Evolutionary conservation across 2,329 filamentous ascomycete species (phyloP), one percentile per base, ranked within the genome.

Genomic region (Scytalidium lignicola): DNA sequence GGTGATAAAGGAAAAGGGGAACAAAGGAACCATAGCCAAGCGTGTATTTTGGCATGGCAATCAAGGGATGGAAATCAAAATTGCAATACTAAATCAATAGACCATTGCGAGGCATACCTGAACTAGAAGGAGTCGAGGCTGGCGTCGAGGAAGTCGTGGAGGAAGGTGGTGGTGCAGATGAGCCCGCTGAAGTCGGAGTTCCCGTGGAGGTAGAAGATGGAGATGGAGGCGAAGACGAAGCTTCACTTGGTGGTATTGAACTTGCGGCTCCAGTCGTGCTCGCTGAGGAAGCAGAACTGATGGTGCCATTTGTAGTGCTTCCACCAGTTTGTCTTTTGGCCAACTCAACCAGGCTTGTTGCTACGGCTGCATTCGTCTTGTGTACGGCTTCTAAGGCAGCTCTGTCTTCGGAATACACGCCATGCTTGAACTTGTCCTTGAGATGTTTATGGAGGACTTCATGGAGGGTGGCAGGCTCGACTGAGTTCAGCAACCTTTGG

Each of bases 391-490:
- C 79, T 48, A 86, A 73, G 21, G 83, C 83, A 10, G 75, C 72
- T 56, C 74, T 75, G 60, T 86, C 84, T 54, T 81, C 79, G 54
- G 79, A 74, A 64, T 83, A 87, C 49, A 88, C 75, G 51, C 85
- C 85, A 61, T 87, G 78, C 62, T 82, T 77, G 67, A 83, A 88
- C 61, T 80, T 79, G 43, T 76, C 74, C 42, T 79, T 76, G 47
- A 83, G 72, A 58, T 83, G 76, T 53, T 75, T 71, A 64, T 87
- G 82, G 26, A 90, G 73, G 47, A 86, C 78, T 43, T 78, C 76
- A 64, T 88, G 83, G 47, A 91, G 70, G 40, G 79, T 75, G 44
- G 79, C 73, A 48, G 76, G 75, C 19, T 83, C 79, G 49, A 84
- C 69, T 20, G 73, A 72, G 52, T 76, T 71, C 47, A 85, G 67